Base-by-base conservation (phyloP, 345 rosid species). In the Pugionium dolabratum region DNA sequence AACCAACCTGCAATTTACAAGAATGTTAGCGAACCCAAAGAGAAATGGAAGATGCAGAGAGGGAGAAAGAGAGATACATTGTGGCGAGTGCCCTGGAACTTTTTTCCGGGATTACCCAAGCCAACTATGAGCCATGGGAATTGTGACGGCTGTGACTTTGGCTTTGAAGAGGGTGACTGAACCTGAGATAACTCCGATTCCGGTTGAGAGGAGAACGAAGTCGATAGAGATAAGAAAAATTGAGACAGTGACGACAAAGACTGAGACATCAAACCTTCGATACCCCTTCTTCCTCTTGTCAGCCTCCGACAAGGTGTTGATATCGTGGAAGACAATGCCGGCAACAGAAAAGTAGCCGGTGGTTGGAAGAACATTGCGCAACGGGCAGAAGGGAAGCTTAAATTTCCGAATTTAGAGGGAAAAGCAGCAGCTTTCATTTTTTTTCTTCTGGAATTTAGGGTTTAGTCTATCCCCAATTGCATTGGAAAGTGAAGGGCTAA, bases 91-190 rank as follows among this genome's bases (percentile, higher is more conserved):
- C 86, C 80, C 34, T 81, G 74, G 67, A 69, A 91, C 72, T 76
- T 85, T 54, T 89, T 87, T 2, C 98, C 98, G 8, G 98, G 96
- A 65, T 91, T 91, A 9, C 96, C 98, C 43, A 91, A 89, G 9
- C 98, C 98, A 2, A 87, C 92, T 41, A 91, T 82, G 25, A 91
- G 85, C 96, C 96, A 92, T 8, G 88, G 95, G 1, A 66, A 61
- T 54, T 77, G 83, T 11, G 61, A 80, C 40, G 78, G 83, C 33
- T 75, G 83, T 72, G 79, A 25, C 40, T 80, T 72, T 48, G 64
- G 74, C 30, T 62, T 72, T 33, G 59, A 44, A 9, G 42, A 26
- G 40, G 63, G 18, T 28, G 47, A 26, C 9, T 4, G 36, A 73
- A 27, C 64, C 9, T 67, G 47, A 67, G 29, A 11, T 6, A 47